Base-by-base conservation (phyloP, 352 stramenopile species). In the Plasmopara muralis region DNA sequence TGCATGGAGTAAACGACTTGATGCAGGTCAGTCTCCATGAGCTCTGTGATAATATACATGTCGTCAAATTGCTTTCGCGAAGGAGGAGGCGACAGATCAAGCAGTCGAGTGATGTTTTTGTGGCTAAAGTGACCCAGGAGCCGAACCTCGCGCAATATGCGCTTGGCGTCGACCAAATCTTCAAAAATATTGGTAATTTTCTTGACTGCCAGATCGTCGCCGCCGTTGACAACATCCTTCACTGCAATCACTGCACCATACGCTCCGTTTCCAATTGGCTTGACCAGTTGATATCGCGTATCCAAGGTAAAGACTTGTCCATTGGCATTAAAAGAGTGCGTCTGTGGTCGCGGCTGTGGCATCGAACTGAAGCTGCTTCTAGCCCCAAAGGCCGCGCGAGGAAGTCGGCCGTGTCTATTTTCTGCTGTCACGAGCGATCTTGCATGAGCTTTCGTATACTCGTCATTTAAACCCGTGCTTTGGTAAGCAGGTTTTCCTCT, bases 161-260 rank as follows among this genome's bases (percentile, higher is more conserved):
- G 84, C 67, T 99, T 99, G 13, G 96, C 96, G 70, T 99, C 96
- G 47, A 98, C 95, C 41, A 98, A 83, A 66, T 99, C 95, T 38
- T 97, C 88, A 65, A 98, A 98, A 18, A 90, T 88, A 39, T 85
- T 85, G 0, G 84, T 78, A 49, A 97, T 95, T 67, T 97, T 98
- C 71, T 98, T 98, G 47, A 98, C 95, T 6, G 91, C 91, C 28
- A 98, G 69, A 58, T 90, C 85, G 12, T 65, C 62, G 16, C 70
- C 64, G 1, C 45, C 52, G 7, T 67, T 60, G 1, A 83, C 44
- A n/a, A 66, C 51, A 54, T 94, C 77, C 13, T 81, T 75, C 46
- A 87, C 88, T 9, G 82, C 84, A 43, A 97, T 93, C n/a, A 97
- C 87, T 2, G 91, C 82, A 5, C 87, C 88, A 61, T 95, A 96